Conservation (phyloP, 768 basidiomycete genomes). For the Hebeloma cylindrosporum region DNA sequence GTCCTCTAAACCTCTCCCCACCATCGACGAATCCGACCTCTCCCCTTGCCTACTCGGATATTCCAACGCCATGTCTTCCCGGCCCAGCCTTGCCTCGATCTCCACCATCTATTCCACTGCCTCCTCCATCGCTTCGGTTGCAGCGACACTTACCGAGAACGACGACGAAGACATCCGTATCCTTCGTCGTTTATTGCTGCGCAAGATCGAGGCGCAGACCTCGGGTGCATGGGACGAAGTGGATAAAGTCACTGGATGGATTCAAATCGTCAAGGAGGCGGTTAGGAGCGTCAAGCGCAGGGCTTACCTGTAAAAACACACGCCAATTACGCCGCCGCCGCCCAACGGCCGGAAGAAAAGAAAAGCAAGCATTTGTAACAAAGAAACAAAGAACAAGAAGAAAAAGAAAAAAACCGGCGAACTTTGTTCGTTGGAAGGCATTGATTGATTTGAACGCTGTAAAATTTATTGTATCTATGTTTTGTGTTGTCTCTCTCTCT, state of each 20-base stretch:
- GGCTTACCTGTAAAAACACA: slow-evolving; percentile 39
- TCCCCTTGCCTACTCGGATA: slow-evolving; percentile 34
- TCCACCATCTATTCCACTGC: slow-evolving; percentile 41
- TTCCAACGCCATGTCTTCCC: slow-evolving; percentile 31
- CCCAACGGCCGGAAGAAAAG: slow-evolving; percentile 5
- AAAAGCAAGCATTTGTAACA: slow-evolving; percentile 3
- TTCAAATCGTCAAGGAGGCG: slow-evolving; percentile 64
- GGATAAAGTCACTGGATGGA: slow-evolving; percentile 58
- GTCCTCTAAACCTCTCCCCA: slow-evolving; percentile 10
- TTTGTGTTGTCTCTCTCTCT: too few relatives aligned
- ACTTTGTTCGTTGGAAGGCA: too few relatives aligned
- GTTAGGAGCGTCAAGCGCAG: slow-evolving; percentile 55
- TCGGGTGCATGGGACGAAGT: slow-evolving; percentile 62
- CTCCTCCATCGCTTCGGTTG: slow-evolving; percentile 47
- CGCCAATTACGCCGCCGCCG: too few relatives aligned
- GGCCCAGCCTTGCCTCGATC: slow-evolving; percentile 43
- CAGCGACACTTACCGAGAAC: slow-evolving; percentile 48
- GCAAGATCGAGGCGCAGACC: slow-evolving; percentile 60
- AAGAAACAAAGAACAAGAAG: too few relatives aligned
- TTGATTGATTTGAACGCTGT: too few relatives aligned
- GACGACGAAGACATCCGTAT: slow-evolving; percentile 66
- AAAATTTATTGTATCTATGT: too few relatives aligned
- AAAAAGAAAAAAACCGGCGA: too few relatives aligned
- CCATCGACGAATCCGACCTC: slow-evolving; percentile 16
- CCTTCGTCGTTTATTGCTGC: slow-evolving; percentile 60